A percentile compares a stretch with the other conserved stretches of the same genome.
phyloP scores from a whole-genome alignment of 495 filamentous ascomycete genomes.

The Talaromyces borbonicus region DNA sequence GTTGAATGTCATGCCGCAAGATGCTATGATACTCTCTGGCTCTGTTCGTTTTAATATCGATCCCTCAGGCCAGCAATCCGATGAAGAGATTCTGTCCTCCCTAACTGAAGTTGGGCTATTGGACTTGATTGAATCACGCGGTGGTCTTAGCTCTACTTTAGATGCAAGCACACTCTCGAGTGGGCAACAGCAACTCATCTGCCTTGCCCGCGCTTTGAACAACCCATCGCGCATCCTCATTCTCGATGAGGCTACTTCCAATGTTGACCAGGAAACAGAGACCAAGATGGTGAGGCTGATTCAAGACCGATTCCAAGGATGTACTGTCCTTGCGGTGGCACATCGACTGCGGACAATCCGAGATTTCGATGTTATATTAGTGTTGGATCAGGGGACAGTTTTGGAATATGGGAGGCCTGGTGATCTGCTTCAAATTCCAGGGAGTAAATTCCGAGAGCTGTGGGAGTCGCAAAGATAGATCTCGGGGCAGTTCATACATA shows the following conservation, averaged over 20 bases:
- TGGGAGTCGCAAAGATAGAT: neutral
- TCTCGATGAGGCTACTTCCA: conserved; percentile 43
- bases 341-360: conserved; percentile 37
- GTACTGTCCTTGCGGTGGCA: conserved; percentile 38
- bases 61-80: conserved; percentile 17
- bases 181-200: conserved; percentile 48
- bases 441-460: neutral
- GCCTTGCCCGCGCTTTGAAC: conserved; percentile 41
- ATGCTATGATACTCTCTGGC: conserved; percentile 43
- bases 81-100: conserved; percentile 25
- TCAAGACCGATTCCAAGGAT: conserved; percentile 26
- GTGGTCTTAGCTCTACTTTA: conserved; percentile 31
- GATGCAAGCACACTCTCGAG: conserved; percentile 25
- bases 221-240: conserved; percentile 31
- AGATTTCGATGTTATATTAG: conserved; percentile 58
- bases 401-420: conserved; percentile 47
- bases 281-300: conserved; percentile 33
- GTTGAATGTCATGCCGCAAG: neutral
- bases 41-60: conserved; percentile 34
- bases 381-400: conserved; percentile 59
- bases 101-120: conserved; percentile 35
- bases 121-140: conserved; percentile 23
- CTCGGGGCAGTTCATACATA: too few species aligned
- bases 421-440: neutral
- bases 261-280: conserved; percentile 37